A percentile compares a stretch with the other conserved stretches of the same genome.
Conservation (phyloP, 23 red algal genomes). For the Chondrus crispus region DNA sequence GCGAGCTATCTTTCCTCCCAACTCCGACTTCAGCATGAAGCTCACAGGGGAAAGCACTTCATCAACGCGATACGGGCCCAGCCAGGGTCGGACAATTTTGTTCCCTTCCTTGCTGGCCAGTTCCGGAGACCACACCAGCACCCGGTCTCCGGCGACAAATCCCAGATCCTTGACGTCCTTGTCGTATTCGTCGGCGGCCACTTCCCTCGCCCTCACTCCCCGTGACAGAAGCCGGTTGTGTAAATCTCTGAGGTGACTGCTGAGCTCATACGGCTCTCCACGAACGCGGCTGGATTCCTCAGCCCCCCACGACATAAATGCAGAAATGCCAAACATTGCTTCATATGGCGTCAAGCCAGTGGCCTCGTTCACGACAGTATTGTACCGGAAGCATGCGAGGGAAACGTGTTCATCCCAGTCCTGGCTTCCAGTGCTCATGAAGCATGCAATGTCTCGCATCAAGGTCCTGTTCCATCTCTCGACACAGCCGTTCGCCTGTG, state of each 20-base stretch:
- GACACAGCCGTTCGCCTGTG: too few relatives aligned
- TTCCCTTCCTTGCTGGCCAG: neutral
- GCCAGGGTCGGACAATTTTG: neutral
- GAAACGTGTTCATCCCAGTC: too few relatives aligned
- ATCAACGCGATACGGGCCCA: conserved; percentile 1
- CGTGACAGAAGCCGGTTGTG: neutral
- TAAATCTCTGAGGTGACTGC: neutral
- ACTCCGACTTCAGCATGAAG: neutral
- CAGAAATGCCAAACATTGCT: neutral
- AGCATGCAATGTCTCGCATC: too few relatives aligned
- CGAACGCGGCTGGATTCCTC: neutral
- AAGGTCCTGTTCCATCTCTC: too few relatives aligned
- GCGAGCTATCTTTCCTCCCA: neutral
- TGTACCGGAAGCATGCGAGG: too few relatives aligned
- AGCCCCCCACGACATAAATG: neutral
- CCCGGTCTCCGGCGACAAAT: neutral
- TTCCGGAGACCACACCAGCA: neutral
- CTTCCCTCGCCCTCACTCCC: neutral
- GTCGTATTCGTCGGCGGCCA: neutral
- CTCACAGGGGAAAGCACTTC: neutral
- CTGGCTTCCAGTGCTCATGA: too few relatives aligned
- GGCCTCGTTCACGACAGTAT: neutral
- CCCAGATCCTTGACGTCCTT: neutral
- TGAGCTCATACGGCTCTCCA: neutral
- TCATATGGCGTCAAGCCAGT: conserved; percentile 13